Base-by-base conservation (phyloP, 2,329 filamentous ascomycete genomes). In the Clarireedia monteithiana region DNA sequence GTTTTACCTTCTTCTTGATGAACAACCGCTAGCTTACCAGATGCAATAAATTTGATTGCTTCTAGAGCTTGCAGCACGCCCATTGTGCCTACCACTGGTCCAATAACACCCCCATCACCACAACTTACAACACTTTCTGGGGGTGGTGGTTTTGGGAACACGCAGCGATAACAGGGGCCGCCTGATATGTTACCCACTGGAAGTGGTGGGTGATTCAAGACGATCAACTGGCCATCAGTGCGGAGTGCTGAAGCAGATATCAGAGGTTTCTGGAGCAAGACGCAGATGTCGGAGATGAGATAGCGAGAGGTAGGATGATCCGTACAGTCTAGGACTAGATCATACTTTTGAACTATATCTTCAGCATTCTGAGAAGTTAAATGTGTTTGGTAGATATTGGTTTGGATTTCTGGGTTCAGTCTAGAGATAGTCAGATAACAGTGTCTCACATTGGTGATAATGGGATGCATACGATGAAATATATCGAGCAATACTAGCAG, bases 291-390 rank as follows among this genome's bases (percentile, higher is more conserved):
- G 0, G 90, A 96, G 61, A 97, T 89, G 47, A 97, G 80, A 69
- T 99, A 97, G 45, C 94, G 88, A 0, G 90, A 89, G 1, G 89
- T 86, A 0, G 94, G 92, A 62, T 92, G 91, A 71, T 99, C 94
- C 9, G 92, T 97, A 70, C 94, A 99, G 71, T 99, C 94, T 12
- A 99, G 82, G 1, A 97, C 83, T 0, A 96, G 64, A 64, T 96
- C 89, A 68, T 95, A 97, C 4, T 75, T 64, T 0, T 75, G 72
- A 55, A 95, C 81, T 42, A 90, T 83, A 0, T 75, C 70, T 6
- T 82, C 72, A 0, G 90, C 88, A 52, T 86, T 88, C 57, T 82
- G 73, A 0, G 89, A 79, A 0, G 81, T 83, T 14, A 96, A 79
- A 60, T 88, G 85, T 14, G 77, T 75, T 9, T 72, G 69, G 66